These are phyloP conservation scores for Chytridium lagenaria DNA, from an alignment of 371 early-diverging fungal species.

Conservation along the genomic window DNA sequence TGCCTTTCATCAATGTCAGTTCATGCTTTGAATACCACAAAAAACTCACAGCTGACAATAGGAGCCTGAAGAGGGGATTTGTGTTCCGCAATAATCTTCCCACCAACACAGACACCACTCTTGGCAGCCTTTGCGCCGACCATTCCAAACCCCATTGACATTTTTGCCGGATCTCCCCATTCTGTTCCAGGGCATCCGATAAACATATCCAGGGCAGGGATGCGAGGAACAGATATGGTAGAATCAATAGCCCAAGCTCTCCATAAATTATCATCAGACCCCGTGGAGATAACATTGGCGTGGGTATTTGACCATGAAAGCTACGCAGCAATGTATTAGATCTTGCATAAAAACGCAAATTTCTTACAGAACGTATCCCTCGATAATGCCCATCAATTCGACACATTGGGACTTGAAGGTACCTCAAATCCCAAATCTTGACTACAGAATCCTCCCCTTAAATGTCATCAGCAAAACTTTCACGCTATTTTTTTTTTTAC, in stretches of 20 bases:
- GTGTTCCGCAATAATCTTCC: conserved; percentile 44
- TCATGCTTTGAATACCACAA: not conserved
- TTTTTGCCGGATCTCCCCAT: conserved; percentile 34
- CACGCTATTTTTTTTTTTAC: too few relatives aligned
- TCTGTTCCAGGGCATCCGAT: conserved; percentile 53
- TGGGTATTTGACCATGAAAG: conserved; percentile 70
- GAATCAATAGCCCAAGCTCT: conserved; percentile 57
- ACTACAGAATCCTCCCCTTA: conserved; percentile 71
- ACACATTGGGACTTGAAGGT: conserved; percentile 57
- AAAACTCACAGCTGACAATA: conserved; percentile 35
- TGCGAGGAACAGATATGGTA: conserved; percentile 25
- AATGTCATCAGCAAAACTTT: too few relatives aligned
- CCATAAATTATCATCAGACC: conserved; percentile 59
- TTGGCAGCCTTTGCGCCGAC: conserved; percentile 6
- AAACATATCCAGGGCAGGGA: conserved; percentile 36
- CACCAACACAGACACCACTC: conserved; percentile 35
- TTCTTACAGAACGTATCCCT: conserved; percentile 53
- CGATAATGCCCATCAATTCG: conserved; percentile 64
- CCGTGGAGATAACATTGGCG: conserved; percentile 62
- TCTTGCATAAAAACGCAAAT: not conserved
- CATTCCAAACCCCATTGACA: not conserved
- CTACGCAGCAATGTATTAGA: conserved; percentile 7
- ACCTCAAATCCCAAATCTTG: conserved; percentile 80
- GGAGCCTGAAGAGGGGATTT: conserved; percentile 29
- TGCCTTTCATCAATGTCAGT: conserved; percentile 30